Evolutionary conservation across 768 basidiomycete genomes (phyloP).

Genomic region (Pleurotus tuoliensis): DNA sequence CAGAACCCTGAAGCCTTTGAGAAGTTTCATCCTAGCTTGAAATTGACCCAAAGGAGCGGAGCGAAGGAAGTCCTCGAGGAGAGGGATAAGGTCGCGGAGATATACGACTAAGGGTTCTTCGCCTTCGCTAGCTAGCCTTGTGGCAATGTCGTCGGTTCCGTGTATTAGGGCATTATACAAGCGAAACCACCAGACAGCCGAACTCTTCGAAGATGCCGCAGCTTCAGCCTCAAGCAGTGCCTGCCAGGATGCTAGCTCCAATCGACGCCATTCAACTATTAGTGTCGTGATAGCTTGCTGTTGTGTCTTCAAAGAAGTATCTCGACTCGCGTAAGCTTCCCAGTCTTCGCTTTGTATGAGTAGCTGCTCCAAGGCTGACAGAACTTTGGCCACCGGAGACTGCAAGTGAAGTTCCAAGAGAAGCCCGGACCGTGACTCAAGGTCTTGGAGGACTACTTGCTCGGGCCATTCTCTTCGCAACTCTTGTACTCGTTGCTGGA

Average conservation of each 20-base stretch:
- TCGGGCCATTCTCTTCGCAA: slow-evolving; percentile 89
- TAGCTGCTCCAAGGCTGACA: slow-evolving; percentile 82
- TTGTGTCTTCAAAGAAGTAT: slow-evolving; percentile 70
- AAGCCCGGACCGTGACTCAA: slow-evolving; percentile 64
- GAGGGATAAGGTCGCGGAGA: slow-evolving; percentile 62
- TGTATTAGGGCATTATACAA: slow-evolving; percentile 77
- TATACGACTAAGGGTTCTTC: slow-evolving; percentile 41
- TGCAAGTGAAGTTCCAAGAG: slow-evolving; percentile 58
- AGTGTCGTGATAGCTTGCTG: slow-evolving; percentile 64
- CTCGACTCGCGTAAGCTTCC: slow-evolving; percentile 94
- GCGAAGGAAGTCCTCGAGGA: slow-evolving; percentile 77
- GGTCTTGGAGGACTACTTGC: slow-evolving; percentile 92
- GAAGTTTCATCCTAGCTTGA: slow-evolving; percentile 56
- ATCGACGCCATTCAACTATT: slow-evolving; percentile 85
- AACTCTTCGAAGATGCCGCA: slow-evolving; percentile 43
- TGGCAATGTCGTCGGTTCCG: slow-evolving; percentile 49
- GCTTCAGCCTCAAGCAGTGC: slow-evolving; percentile 71
- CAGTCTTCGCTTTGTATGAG: slow-evolving; percentile 89
- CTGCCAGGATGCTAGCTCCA: slow-evolving; percentile 89
- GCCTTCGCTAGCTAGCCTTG: slow-evolving; percentile 30
- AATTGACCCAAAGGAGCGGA: slow-evolving; percentile 85
- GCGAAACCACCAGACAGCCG: slow-evolving; percentile 82
- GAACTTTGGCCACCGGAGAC: slow-evolving; percentile 76
- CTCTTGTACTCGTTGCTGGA: slow-evolving; percentile 47
- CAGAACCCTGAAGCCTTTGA: slow-evolving; percentile 64